Conservation (phyloP, 768 basidiomycete species). For the Hirschioporus abietinus region DNA sequence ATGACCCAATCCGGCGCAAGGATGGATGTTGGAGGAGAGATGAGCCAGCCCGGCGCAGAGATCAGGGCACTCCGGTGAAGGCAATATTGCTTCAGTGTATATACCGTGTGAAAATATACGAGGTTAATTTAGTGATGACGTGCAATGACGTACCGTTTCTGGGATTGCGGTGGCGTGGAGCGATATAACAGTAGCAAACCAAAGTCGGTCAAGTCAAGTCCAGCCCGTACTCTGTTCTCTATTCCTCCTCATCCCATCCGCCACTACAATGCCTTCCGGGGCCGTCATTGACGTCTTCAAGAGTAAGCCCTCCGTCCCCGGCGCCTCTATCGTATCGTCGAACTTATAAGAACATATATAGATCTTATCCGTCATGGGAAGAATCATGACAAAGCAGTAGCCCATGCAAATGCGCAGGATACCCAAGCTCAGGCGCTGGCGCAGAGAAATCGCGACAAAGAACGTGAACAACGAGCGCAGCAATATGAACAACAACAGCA, state of each 20-base stretch:
- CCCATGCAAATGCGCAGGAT: neutral
- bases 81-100: neutral
- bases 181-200: neutral
- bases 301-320: conserved; percentile 43
- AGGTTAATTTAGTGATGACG: conserved; percentile 1
- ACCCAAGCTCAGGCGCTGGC: conserved; percentile 22
- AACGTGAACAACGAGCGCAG: conserved; percentile 22
- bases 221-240: conserved; percentile 38
- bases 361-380: conserved; percentile 54
- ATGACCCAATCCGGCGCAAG: neutral
- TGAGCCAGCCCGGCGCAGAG: neutral
- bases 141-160: neutral
- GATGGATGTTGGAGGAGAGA: neutral
- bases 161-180: neutral
- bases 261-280: conserved; percentile 48
- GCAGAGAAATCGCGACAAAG: conserved; percentile 28
- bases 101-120: neutral
- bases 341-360: conserved; percentile 15
- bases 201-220: conserved; percentile 1
- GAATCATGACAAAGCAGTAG: conserved; percentile 25
- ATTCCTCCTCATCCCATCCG: conserved; percentile 40
- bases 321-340: conserved; percentile 8
- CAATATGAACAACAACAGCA: conserved; percentile 28
- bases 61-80: neutral
- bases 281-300: conserved; percentile 78